Conservation (phyloP, 2,329 filamentous ascomycete species). For the Arthrobotrys megalospora region DNA sequence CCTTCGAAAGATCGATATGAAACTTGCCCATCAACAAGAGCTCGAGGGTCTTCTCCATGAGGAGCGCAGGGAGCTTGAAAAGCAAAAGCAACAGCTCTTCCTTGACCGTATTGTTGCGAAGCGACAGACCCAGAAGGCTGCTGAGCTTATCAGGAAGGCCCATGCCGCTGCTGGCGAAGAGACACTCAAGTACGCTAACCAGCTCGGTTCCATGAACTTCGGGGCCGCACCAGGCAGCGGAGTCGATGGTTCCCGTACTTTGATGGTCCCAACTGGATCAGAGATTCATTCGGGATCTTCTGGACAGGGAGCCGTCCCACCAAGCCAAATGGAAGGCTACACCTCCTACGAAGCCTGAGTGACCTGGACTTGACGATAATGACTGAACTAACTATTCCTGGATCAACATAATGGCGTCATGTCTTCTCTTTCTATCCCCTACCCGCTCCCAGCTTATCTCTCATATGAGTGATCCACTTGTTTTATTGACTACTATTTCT, state of each 20-base stretch:
- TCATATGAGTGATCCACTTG: conserved; percentile 10
- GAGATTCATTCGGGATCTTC: conserved; percentile 38
- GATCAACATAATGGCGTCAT: conserved; percentile 38
- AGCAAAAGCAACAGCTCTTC: conserved; percentile 92
- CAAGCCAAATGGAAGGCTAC: conserved; percentile 57
- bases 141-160: conserved; percentile 78
- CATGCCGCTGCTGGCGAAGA: conserved; percentile 67
- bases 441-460: not conserved
- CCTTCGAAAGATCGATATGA: conserved; percentile 95
- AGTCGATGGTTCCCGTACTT: conserved; percentile 69
- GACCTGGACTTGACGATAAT: conserved; percentile 9
- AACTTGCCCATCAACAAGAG: conserved; percentile 95
- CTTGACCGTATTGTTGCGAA: conserved; percentile 92
- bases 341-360: conserved; percentile 50
- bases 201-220: conserved; percentile 63
- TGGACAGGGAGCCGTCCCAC: conserved; percentile 46
- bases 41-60: conserved; percentile 93
- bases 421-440: not conserved
- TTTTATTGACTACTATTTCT: conserved; percentile 9
- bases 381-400: conserved; percentile 10
- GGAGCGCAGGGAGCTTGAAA: conserved; percentile 91
- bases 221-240: conserved; percentile 52
- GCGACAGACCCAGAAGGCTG: conserved; percentile 85
- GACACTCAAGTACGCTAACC: conserved; percentile 66
- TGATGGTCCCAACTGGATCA: conserved; percentile 41